Conservation (phyloP, 345 rosid genomes). For the Populus ilicifolia region DNA sequence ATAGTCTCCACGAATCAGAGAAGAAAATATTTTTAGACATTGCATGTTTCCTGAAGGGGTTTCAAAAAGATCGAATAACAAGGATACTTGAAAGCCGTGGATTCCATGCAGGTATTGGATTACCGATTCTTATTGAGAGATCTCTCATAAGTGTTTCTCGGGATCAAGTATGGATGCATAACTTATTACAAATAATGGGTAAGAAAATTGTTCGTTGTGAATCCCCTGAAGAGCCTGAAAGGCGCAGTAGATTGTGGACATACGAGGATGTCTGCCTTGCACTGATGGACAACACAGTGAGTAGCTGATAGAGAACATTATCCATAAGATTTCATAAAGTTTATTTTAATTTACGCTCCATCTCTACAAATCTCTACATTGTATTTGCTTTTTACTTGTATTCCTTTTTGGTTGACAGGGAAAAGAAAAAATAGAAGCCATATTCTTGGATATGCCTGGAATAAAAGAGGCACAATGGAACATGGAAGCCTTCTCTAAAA, state of each 20-base stretch:
- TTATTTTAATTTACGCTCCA: too few species aligned
- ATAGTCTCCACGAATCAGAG: background rate
- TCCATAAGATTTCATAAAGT: too few species aligned
- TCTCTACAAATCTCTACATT: too few species aligned
- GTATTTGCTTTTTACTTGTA: too few species aligned
- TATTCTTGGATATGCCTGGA: too few species aligned
- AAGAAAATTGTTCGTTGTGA: conserved; percentile 1
- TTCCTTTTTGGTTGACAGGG: too few species aligned
- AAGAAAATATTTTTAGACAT: conserved; percentile 11
- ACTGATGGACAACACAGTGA: too few species aligned
- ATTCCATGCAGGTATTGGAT: background rate
- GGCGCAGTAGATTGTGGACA: conserved; percentile 3
- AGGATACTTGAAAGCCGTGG: background rate
- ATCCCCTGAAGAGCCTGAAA: conserved; percentile 3
- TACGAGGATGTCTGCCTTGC: background rate
- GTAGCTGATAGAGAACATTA: too few species aligned
- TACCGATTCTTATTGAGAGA: background rate
- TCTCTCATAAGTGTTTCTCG: background rate
- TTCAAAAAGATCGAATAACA: background rate
- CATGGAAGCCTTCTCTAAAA: too few species aligned
- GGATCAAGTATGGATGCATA: background rate
- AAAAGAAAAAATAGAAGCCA: too few species aligned
- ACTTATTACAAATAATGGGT: conserved; percentile 2
- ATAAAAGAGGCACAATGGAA: too few species aligned
- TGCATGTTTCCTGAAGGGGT: conserved; percentile 3